Evolutionary conservation across 371 early-diverging fungal species (phyloP), one percentile per base, ranked within the genome.

Genomic region (Mucor mucedo): DNA sequence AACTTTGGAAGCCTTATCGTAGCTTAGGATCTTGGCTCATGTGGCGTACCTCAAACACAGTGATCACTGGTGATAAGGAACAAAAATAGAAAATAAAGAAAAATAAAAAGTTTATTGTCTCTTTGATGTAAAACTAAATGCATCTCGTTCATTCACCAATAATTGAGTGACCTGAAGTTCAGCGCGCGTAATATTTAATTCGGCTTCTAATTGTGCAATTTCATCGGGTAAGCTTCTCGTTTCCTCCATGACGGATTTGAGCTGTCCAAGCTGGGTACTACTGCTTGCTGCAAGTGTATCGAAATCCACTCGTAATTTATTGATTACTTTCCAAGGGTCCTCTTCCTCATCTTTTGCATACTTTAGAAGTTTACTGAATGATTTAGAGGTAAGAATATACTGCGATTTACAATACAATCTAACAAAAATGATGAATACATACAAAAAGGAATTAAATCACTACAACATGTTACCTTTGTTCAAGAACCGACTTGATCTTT

Each of bases 1-100:
- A 78, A 39, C 53, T 65, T 7, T 85, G 86, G 88, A 70, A 67
- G 63, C 86, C 88, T 0, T 85, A 80, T 52, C 66, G 84, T 16
- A 75, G 77, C 5, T 58, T 85, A 27, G 85, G 74, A 2, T 65
- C 74, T 5, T 84, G 80, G 78, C 78, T 74, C 45, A 83, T 84
- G 81, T 87, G 87, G 87, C 55, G 63, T 21, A 42, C 76, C 3
- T 28, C 63, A 40, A 79, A 82, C 40, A 71, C 61, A 13, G 63
- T 57, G 44, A 50, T 60, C 14, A 33, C 48, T 14, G 65, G 52
- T 2, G 58, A 57, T 44, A 9, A 48, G 21, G 1, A 21, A 35
- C 1, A 35, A 8, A 6, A 35, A 8, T 35, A 35, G 35, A 6
- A 35, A 35, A 32, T 29, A 41, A 38, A 21, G 10, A 8, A 39